phyloP scores from a whole-genome alignment of 2,329 filamentous ascomycete species.

The Cercospora sesami region DNA sequence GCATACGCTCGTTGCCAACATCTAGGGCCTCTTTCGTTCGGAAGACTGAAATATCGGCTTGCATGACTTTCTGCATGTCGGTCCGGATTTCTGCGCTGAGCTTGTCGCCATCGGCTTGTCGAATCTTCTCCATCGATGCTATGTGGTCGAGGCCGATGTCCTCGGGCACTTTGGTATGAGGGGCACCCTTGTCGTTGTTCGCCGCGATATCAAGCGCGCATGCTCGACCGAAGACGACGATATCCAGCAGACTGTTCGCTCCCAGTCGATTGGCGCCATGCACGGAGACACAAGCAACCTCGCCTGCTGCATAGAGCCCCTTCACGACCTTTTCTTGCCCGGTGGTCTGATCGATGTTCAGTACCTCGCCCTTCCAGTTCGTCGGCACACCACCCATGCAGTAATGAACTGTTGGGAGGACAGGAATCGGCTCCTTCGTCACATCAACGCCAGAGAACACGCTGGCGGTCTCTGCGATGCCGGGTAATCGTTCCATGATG shows the following conservation, averaged over 20 bases:
- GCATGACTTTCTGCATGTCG: conserved; percentile 51
- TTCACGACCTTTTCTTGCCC: conserved; percentile 47
- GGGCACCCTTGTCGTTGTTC: conserved; percentile 42
- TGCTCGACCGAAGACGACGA: conserved; percentile 53
- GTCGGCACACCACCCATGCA: conserved; percentile 55
- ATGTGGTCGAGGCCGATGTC: conserved; percentile 37
- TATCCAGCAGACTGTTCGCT: conserved; percentile 52
- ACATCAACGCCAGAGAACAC: conserved; percentile 55
- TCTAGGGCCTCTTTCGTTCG: conserved; percentile 44
- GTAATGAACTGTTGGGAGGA: conserved; percentile 54
- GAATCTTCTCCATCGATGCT: conserved; percentile 40
- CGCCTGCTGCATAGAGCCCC: conserved; percentile 52
- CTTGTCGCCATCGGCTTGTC: conserved; percentile 42
- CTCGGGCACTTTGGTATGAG: conserved; percentile 39
- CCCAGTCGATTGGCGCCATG: conserved; percentile 53
- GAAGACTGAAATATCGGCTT: conserved; percentile 50
- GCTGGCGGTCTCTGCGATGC: conserved; percentile 53
- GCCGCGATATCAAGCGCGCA: conserved; percentile 46
- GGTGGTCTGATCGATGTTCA: conserved; percentile 41
- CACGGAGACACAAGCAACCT: conserved; percentile 52
- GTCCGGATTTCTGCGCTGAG: conserved; percentile 43
- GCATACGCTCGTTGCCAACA: conserved; percentile 39
- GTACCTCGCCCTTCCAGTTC: conserved; percentile 52
- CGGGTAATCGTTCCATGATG: conserved; percentile 50
- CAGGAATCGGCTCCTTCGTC: conserved; percentile 52